Percentiles rank a stretch among this genome's conserved stretches.
These are phyloP conservation scores for Stachybotrys chartarum DNA, from an alignment of 2,329 filamentous ascomycete genomes.

Conservation along the genomic window DNA sequence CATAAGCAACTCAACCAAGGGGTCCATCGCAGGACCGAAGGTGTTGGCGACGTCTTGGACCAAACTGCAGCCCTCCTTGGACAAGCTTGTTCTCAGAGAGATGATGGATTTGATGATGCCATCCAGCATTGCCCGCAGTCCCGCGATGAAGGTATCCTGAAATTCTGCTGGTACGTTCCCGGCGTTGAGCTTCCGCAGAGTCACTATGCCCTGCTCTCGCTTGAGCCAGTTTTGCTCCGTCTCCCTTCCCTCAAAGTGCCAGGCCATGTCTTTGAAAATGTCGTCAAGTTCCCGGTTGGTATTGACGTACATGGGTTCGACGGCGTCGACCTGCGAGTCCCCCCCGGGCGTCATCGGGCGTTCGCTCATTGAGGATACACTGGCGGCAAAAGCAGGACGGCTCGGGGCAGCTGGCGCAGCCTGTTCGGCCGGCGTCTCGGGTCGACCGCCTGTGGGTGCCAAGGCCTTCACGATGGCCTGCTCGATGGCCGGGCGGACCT, in stretches of 20 bases:
- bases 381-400: slow-evolving; percentile 39
- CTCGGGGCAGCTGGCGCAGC: slow-evolving; percentile 29
- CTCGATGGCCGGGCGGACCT: slow-evolving; percentile 81
- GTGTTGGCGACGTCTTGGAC: slow-evolving; percentile 77
- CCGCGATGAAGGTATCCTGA: slow-evolving; percentile 59
- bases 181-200: slow-evolving; percentile 69
- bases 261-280: slow-evolving; percentile 72
- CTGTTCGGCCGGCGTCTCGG: slow-evolving; percentile 33
- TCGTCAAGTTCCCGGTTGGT: slow-evolving; percentile 86
- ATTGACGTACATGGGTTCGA: slow-evolving; percentile 79
- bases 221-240: slow-evolving; percentile 86
- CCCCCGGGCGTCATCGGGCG: slow-evolving; percentile 54
- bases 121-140: slow-evolving; percentile 70
- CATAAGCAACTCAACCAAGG: slow-evolving; percentile 83
- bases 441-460: slow-evolving; percentile 39
- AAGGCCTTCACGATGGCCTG: slow-evolving; percentile 73
- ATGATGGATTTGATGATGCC: slow-evolving; percentile 80
- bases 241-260: slow-evolving; percentile 79
- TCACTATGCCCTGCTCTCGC: slow-evolving; percentile 73
- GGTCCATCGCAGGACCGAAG: slow-evolving; percentile 72
- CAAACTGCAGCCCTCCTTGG: slow-evolving; percentile 75
- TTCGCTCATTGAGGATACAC: slow-evolving; percentile 42
- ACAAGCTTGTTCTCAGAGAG: slow-evolving; percentile 83
- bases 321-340: slow-evolving; percentile 58
- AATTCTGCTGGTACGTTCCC: slow-evolving; percentile 81